Evolutionary conservation across 345 rosid species (phyloP), one percentile per base, ranked within the genome.

Genomic region (Eucalyptus marginata): DNA sequence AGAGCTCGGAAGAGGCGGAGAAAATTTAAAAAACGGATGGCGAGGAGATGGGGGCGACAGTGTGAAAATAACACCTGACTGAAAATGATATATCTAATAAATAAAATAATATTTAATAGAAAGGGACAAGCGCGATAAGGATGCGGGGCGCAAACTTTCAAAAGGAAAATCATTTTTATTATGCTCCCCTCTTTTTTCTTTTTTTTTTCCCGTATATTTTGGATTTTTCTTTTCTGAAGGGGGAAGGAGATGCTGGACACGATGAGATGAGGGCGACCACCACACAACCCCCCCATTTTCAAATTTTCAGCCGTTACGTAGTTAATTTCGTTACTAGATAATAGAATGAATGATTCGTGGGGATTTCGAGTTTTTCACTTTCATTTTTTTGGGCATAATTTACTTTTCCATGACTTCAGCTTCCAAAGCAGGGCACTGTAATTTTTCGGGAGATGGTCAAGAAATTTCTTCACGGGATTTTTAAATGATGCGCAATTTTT

Each of bases 371-470:
- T 12, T 11, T 59, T 27, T 27, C 29, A 3, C n/a, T 27, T 1
- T 27, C 33, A 29, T 27, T 27, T 58, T 56, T 58, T 12, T 58
- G 3, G 15, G 31, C 6, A 29, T 27, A 12, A 12, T 62, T 62
- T 62, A 27, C 31, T 5, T 27, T 27, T 4, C 29, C 27, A 24
- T 56, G 5, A 17, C 62, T 24, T 24, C 6, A 24, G 6, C 0
- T 24, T 24, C 6, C 0, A 56, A 56, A 56, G 6, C 0, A 0
- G 6, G 29, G 62, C 13, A 10, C 2, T 10, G 29, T 56, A 10
- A 56, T 56, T 24, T 24, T 4, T 56, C 0, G 29, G 62, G 1
- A 24, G 29, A 13, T 56, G 10, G 10, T 52, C 4, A 14, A 59
- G 7, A 5, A 27, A 5, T 59, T 29, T 29, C 16, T 0, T 13